These are phyloP conservation scores for Batrachochytrium dendrobatidis DNA, from an alignment of 371 early-diverging fungal species.

Conservation along the genomic window DNA sequence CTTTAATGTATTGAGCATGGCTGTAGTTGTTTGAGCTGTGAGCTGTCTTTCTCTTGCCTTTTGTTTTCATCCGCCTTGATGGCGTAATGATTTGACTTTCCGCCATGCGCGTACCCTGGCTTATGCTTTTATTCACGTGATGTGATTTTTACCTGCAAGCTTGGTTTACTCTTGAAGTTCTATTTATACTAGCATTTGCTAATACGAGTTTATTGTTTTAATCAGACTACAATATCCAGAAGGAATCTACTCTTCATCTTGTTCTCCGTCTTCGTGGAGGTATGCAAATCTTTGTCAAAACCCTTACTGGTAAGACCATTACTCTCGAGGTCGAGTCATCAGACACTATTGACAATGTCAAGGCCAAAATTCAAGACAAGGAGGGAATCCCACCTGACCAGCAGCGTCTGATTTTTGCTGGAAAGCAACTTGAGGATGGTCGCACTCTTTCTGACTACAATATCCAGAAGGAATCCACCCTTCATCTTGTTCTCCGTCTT, in stretches of 20 bases:
- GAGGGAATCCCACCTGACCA: constrained; percentile 99
- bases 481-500: constrained; percentile 66
- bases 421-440: constrained; percentile 99
- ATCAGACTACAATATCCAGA: constrained; percentile 55
- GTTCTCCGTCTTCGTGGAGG: constrained; percentile 47
- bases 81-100: too few relatives aligned
- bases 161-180: too few relatives aligned
- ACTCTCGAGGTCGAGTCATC: constrained; percentile 94
- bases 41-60: too few relatives aligned
- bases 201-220: too few relatives aligned
- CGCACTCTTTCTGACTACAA: constrained; percentile 66
- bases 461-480: constrained; percentile 79
- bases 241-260: constrained; percentile 93
- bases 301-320: constrained; percentile 97
- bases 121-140: too few relatives aligned
- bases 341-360: constrained; percentile 95
- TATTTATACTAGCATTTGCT: too few relatives aligned
- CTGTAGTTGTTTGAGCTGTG: too few relatives aligned
- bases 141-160: too few relatives aligned
- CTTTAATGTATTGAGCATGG: too few relatives aligned
- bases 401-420: constrained; percentile 99
- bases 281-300: constrained; percentile 95
- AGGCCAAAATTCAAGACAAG: constrained; percentile 96
- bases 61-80: too few relatives aligned
- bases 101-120: too few relatives aligned